phyloP scores from a whole-genome alignment of 208 protist species.

The Trypanosoma scelopori region DNA sequence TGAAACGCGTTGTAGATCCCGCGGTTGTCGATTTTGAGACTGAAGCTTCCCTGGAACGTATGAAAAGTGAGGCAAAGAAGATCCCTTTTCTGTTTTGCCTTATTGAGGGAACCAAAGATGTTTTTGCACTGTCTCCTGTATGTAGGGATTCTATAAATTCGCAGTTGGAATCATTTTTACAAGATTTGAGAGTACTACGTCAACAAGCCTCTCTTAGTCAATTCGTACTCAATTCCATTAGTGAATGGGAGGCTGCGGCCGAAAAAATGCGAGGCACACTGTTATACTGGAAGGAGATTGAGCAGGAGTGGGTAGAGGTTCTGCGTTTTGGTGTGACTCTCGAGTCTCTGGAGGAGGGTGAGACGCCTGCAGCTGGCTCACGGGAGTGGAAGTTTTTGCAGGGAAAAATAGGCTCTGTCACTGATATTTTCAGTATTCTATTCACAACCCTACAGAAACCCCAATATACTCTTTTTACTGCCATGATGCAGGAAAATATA shows the following conservation, averaged over 20 bases:
- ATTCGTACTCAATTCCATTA: conserved; percentile 52
- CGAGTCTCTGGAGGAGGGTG: conserved; percentile 7
- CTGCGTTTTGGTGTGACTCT: conserved; percentile 30
- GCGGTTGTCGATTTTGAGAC: conserved; percentile 76
- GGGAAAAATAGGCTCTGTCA: conserved; percentile 27
- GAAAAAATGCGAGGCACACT: conserved; percentile 63
- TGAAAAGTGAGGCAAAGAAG: conserved; percentile 83
- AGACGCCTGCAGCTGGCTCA: conserved; percentile 5
- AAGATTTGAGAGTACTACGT: conserved; percentile 45
- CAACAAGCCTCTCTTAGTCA: conserved; percentile 51
- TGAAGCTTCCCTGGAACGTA: conserved; percentile 76
- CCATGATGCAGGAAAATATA: conserved; percentile 92
- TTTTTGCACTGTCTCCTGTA: conserved; percentile 23
- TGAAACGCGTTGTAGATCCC: conserved; percentile 62
- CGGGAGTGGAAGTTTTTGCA: conserved; percentile 34
- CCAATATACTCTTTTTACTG: conserved; percentile 89
- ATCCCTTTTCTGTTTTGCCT: conserved; percentile 60
- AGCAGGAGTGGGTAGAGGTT: conserved; percentile 45
- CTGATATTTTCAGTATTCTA: conserved; percentile 28
- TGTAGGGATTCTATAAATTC: conserved; percentile 34
- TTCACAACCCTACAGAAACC: conserved; percentile 53
- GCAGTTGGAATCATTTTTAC: conserved; percentile 62
- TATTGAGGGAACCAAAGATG: conserved; percentile 21
- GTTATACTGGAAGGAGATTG: conserved; percentile 41
- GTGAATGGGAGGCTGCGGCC: conserved; percentile 70